Evolutionary conservation across 768 basidiomycete species (phyloP).

Genomic region (Lepiota venenata): DNA sequence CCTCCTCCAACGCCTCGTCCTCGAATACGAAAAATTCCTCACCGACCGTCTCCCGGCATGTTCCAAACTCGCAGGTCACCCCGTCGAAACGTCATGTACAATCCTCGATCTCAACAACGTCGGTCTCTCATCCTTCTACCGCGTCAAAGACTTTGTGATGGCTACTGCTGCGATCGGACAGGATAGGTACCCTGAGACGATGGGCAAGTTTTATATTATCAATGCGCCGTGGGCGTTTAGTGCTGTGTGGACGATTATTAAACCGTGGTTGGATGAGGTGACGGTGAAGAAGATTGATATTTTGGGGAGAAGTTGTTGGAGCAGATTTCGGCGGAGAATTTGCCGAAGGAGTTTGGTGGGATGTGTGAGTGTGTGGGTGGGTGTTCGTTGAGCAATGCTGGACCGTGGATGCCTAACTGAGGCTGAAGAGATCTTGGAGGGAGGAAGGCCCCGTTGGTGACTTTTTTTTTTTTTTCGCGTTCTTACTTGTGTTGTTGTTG

Average conservation of each 20-base stretch:
- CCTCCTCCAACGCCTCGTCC: conserved; percentile 83
- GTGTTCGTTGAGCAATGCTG: conserved; percentile 85
- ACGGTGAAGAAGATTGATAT: conserved; percentile 96
- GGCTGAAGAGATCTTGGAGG: too few species aligned
- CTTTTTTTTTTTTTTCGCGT: neutral
- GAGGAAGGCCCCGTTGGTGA: too few species aligned
- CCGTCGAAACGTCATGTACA: conserved; percentile 96
- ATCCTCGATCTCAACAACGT: conserved; percentile 87
- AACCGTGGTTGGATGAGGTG: conserved; percentile 92
- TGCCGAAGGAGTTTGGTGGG: conserved; percentile 87
- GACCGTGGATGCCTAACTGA: conserved; percentile 85
- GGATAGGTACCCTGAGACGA: conserved; percentile 87
- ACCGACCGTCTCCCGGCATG: conserved; percentile 79
- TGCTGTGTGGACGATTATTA: conserved; percentile 85
- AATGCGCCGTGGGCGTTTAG: conserved; percentile 94
- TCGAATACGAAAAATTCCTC: conserved; percentile 91
- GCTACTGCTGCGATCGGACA: conserved; percentile 78
- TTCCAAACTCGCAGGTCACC: conserved; percentile 67
- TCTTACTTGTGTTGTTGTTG: neutral
- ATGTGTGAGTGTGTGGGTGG: conserved; percentile 72
- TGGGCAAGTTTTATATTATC: conserved; percentile 99
- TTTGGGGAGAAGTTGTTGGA: conserved; percentile 67
- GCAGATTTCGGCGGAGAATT: conserved; percentile 81
- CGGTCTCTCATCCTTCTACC: conserved; percentile 74
- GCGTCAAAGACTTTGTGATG: conserved; percentile 89